These are phyloP conservation scores for Hamamelis virginiana DNA, from an alignment of 164 flowering plant species.

Conservation along the genomic window DNA sequence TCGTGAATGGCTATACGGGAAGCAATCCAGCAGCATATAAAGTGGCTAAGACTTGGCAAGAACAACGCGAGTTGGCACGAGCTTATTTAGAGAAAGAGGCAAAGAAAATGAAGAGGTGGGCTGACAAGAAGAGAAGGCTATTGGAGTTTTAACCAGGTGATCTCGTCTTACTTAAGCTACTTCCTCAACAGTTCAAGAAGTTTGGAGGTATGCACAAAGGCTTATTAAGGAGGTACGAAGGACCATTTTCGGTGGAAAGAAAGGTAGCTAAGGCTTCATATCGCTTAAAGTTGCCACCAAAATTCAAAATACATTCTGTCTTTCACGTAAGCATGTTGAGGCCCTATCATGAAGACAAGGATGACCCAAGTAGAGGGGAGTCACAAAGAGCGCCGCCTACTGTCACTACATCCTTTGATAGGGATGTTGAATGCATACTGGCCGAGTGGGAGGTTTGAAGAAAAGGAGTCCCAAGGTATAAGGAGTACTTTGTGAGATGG, in stretches of 20 bases:
- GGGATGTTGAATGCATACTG: neutral
- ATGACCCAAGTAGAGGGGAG: neutral
- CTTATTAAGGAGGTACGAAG: neutral
- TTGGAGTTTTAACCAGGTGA: neutral
- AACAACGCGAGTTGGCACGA: neutral
- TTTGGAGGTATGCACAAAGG: neutral
- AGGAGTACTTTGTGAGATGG: neutral
- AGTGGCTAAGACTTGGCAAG: neutral
- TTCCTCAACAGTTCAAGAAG: neutral
- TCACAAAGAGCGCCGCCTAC: neutral
- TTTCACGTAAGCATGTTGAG: too few species aligned
- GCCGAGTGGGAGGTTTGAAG: neutral
- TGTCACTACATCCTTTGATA: neutral
- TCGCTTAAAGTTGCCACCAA: neutral
- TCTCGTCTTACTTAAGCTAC: neutral
- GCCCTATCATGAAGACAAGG: neutral
- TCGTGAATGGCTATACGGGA: neutral
- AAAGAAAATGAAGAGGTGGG: neutral
- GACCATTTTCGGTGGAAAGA: neutral
- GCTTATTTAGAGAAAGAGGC: neutral
- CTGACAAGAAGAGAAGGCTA: neutral
- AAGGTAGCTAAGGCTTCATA: neutral
- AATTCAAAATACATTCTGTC: neutral
- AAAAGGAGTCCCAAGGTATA: neutral
- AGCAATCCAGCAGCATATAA: neutral